These are phyloP conservation scores for Mayamaea pseudoterrestris DNA, from an alignment of 108 stramenopile genomes.

Conservation along the genomic window DNA sequence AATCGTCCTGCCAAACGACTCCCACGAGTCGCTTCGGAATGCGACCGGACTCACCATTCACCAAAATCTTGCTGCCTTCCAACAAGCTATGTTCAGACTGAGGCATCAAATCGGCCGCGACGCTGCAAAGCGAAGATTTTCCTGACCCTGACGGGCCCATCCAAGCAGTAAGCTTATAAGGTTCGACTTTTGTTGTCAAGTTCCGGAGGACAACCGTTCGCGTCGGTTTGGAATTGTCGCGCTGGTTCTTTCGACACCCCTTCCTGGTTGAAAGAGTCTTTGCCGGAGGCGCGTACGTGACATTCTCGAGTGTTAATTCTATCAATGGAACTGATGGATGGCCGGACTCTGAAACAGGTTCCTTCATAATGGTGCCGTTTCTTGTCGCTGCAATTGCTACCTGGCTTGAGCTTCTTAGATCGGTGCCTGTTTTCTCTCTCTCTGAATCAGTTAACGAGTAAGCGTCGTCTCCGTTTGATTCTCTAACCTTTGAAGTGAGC, in stretches of 20 bases:
- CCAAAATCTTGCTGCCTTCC: constrained; percentile 25
- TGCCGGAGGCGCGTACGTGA: constrained; percentile 52
- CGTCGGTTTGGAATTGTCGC: background rate
- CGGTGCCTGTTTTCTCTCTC: too few species aligned
- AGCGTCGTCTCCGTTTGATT: too few species aligned
- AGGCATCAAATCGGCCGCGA: constrained; percentile 36
- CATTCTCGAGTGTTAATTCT: constrained; percentile 36
- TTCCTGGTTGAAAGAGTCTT: constrained; percentile 6
- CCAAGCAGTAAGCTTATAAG: constrained; percentile 54
- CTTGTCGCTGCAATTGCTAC: too few species aligned
- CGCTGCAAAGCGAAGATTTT: constrained; percentile 51
- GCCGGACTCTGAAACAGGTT: too few species aligned
- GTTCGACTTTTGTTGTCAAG: constrained; percentile 43
- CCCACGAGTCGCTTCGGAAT: constrained; percentile 63
- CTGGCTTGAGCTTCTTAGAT: too few species aligned
- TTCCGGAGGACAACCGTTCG: constrained; percentile 35
- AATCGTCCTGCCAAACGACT: constrained; percentile 83
- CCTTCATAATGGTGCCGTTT: too few species aligned
- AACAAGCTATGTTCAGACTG: constrained; percentile 23
- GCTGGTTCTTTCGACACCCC: constrained; percentile 1
- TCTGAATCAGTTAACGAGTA: too few species aligned
- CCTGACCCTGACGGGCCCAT: constrained; percentile 73
- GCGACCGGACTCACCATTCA: constrained; percentile 40
- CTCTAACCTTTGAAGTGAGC: too few species aligned
- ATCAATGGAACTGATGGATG: constrained; percentile 27